A percentile compares a stretch with the other conserved stretches of the same genome.
phyloP scores from a whole-genome alignment of 768 basidiomycete species.

The Wakefieldia striispora region DNA sequence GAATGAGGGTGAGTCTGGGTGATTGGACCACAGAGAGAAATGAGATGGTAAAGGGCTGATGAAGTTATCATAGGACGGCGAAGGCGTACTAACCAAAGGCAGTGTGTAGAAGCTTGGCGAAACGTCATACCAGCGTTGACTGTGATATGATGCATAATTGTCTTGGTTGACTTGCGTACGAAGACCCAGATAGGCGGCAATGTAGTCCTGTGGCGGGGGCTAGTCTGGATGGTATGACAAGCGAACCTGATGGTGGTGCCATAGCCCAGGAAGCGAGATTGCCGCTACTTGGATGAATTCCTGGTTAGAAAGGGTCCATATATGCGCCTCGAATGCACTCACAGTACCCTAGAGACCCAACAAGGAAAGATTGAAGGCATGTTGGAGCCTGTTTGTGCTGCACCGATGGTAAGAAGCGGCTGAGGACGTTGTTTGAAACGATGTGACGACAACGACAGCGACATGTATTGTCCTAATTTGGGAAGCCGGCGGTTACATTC shows the following conservation, averaged over 20 bases:
- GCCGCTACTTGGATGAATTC: no score
- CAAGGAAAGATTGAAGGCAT: no score
- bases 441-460: no score
- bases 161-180: conserved; percentile 30
- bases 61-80: conserved; percentile 28
- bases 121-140: conserved; percentile 30
- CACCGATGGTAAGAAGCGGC: no score
- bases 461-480: neutral
- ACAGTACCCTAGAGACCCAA: no score
- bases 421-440: no score
- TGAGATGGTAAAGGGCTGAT: conserved; percentile 26
- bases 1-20: conserved; percentile 30
- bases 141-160: conserved; percentile 21
- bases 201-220: conserved; percentile 18
- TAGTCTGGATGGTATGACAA: conserved; percentile 35
- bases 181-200: conserved; percentile 22
- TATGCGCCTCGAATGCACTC: no score
- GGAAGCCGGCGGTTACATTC: no score
- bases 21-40: conserved; percentile 27
- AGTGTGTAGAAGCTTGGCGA: conserved; percentile 29
- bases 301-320: no score
- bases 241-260: conserved; percentile 41
- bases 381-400: no score
- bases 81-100: conserved; percentile 30
- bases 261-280: no score